Conservation (phyloP, 148 eudicot species). For the Pharnaceum exiguum region DNA sequence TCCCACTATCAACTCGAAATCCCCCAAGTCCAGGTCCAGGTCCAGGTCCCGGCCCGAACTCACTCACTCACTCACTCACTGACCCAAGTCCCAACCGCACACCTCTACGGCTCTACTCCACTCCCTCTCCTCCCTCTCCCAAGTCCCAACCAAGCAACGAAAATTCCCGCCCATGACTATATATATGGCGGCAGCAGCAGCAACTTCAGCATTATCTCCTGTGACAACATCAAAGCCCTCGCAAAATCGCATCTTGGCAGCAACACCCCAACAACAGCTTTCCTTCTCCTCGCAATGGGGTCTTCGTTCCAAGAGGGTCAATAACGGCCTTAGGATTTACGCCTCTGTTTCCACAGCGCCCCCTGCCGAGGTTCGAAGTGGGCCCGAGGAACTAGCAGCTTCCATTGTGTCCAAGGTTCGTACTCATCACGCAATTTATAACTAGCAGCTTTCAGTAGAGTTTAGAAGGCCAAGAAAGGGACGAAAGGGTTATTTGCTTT, state of each 20-base stretch:
- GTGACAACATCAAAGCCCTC: neutral
- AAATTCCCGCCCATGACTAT: conserved; percentile 12
- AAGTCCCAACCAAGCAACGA: neutral
- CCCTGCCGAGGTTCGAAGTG: conserved; percentile 16
- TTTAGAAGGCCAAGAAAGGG: neutral
- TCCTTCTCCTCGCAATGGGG: conserved; percentile 13
- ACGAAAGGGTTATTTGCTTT: neutral
- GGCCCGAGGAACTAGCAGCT: conserved; percentile 37
- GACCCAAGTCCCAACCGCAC: no score
- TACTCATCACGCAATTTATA: neutral
- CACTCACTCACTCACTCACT: no score
- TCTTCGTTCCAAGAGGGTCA: neutral
- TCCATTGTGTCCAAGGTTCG: conserved; percentile 50
- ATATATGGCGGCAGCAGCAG: conserved; percentile 10
- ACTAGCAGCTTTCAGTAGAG: neutral
- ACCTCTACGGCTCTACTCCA: no score
- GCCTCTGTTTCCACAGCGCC: conserved; percentile 39
- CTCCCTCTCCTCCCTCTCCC: neutral
- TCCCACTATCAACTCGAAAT: neutral
- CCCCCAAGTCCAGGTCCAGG: no score
- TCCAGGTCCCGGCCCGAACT: no score
- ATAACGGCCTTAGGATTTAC: conserved; percentile 7
- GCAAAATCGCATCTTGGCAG: neutral
- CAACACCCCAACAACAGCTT: conserved; percentile 5
- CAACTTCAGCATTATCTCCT: conserved; percentile 10